Evolutionary conservation across 176 grass and related monocot species (phyloP).

Genomic region (Paspalum notatum): DNA sequence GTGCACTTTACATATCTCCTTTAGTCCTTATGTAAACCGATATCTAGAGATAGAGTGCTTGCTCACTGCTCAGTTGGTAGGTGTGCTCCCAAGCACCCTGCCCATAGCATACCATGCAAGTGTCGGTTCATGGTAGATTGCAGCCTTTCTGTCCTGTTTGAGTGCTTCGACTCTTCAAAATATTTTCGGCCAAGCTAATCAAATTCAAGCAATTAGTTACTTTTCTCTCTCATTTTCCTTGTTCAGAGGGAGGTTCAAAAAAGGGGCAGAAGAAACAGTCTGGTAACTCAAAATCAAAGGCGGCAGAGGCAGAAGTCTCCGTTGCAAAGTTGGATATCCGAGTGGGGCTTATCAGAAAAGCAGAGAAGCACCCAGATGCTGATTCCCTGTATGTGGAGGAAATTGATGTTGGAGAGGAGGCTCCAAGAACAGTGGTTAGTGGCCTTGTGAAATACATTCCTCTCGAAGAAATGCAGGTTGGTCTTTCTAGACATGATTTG

Average conservation of each 20-base stretch:
- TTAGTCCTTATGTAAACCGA: neutral
- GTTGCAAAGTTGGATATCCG: conserved; percentile 84
- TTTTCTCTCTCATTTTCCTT: neutral
- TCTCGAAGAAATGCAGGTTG: conserved; percentile 99
- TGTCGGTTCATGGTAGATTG: neutral
- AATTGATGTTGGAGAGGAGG: conserved; percentile 94
- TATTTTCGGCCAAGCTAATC: conserved; percentile 1
- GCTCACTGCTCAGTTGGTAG: neutral
- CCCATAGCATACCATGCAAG: conserved; percentile 1
- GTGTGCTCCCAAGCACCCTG: neutral
- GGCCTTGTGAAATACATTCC: conserved; percentile 96
- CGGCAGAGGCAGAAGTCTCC: conserved; percentile 59
- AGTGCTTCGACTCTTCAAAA: neutral
- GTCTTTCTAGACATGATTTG: conserved; percentile 1
- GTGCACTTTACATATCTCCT: neutral
- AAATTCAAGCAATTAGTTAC: conserved; percentile 21
- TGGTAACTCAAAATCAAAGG: conserved; percentile 75
- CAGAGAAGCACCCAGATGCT: conserved; percentile 88
- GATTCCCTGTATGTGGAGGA: conserved; percentile 97
- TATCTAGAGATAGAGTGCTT: neutral
- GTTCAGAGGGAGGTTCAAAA: conserved; percentile 57
- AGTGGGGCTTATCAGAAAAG: conserved; percentile 86
- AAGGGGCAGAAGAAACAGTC: conserved; percentile 67
- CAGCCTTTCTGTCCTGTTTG: neutral
- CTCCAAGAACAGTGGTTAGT: conserved; percentile 85